Percentiles rank a stretch among this genome's conserved stretches.
phyloP scores from a whole-genome alignment of 2,329 filamentous ascomycete species.

The Cladophialophora exuberans region DNA sequence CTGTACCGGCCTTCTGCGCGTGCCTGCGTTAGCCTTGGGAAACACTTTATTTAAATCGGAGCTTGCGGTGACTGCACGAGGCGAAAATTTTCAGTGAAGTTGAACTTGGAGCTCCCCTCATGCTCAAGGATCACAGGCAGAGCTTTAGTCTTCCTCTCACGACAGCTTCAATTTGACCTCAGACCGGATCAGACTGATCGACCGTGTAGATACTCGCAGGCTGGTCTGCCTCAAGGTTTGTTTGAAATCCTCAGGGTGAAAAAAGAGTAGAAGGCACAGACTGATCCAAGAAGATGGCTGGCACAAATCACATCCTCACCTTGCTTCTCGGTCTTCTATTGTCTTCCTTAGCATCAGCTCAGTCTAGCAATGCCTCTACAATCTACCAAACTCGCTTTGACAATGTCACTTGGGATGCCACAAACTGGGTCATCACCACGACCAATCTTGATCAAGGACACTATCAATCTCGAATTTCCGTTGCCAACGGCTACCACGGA shows the following conservation, averaged over 20 bases:
- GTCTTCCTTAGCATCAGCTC: conserved; percentile 11
- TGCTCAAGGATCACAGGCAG: too few relatives aligned
- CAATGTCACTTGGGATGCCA: conserved; percentile 62
- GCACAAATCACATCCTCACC: neutral
- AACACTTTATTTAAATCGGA: neutral
- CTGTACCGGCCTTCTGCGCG: conserved; percentile 5
- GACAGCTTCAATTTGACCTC: neutral
- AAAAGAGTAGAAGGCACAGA: neutral
- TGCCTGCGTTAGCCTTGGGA: conserved; percentile 7
- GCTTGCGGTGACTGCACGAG: neutral
- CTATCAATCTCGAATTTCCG: conserved; percentile 62
- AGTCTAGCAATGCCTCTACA: conserved; percentile 25
- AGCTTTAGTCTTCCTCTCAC: neutral
- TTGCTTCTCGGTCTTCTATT: conserved; percentile 10
- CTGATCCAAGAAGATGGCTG: conserved; percentile 11
- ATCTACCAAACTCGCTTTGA: conserved; percentile 55
- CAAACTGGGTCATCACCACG: conserved; percentile 60
- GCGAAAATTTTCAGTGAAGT: neutral
- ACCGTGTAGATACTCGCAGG: too few relatives aligned
- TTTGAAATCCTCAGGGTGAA: too few relatives aligned
- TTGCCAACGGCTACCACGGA: conserved; percentile 68
- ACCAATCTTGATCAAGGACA: conserved; percentile 59
- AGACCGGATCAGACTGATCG: neutral
- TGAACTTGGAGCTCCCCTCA: neutral
- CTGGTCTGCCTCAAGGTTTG: too few relatives aligned